Base-by-base conservation (phyloP, 2,329 filamentous ascomycete species). In the Parafenestella ontariensis region DNA sequence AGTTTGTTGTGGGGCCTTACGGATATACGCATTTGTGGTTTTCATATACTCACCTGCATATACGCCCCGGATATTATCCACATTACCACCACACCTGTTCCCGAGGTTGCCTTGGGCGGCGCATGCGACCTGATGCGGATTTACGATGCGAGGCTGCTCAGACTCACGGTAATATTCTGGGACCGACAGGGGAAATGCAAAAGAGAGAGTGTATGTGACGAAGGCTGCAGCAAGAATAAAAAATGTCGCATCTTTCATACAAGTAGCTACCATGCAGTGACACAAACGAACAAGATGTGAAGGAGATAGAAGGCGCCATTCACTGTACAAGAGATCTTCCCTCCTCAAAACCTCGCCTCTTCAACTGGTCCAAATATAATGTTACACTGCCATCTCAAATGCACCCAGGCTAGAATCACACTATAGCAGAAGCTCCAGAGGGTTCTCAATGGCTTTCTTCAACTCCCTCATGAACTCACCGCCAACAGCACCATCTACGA, bases 371-470 rank as follows among this genome's bases (percentile, higher is more conserved):
- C 52, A 50, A 43, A 58, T 47, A 61, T 66, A 65, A 59, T 60
- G 60, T 64, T 67, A 68, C 65, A 71, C 54, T 33, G 49, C 36
- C 42, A 39, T 41, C 51, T 56, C 56, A 49, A 50, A 49, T 51
- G 41, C 48, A 46, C 31, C 47, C 56, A 45, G 51, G 60, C 57
- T 50, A 59, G 45, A 51, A 57, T 54, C 48, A 52, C 15, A 58
- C 57, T 89, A 99, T 79, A 99, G 85, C 77, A 99, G 83, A 68
- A 99, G 85, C 83, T 96, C 91, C 68, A 99, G 85, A 65, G 95
- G 95, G 85, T 96, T 97, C 88, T 99, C 95, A 57, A 99, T 83
- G 48, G 92, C 91, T 86, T 93, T 94, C 90, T 99, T 99, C 78
- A 99, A 83, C 83, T 96, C 95, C 78, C 87, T 88, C 79, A 99